These are phyloP conservation scores for Nicotiana tabacum DNA, from an alignment of 257 asterid species.

Conservation along the genomic window DNA sequence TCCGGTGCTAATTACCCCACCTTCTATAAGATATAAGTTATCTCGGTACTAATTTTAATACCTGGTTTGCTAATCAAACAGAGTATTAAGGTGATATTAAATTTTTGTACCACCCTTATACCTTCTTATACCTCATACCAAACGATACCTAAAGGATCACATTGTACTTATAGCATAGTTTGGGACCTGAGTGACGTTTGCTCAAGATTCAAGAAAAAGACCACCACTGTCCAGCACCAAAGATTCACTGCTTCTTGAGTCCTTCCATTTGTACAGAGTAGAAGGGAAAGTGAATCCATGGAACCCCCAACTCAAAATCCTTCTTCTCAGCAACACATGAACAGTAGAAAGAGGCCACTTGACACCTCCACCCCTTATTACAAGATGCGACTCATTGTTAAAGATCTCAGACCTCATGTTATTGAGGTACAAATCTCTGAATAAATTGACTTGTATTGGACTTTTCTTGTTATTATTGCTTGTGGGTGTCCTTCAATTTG, in stretches of 20 bases:
- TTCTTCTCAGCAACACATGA: slow-evolving; percentile 9
- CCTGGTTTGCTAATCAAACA: no score
- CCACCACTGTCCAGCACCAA: background rate
- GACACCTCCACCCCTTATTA: slow-evolving; percentile 44
- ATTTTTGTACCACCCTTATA: no score
- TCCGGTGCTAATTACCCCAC: no score
- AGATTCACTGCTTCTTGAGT: background rate
- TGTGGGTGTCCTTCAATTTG: background rate
- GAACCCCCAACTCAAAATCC: slow-evolving; percentile 17
- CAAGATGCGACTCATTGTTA: slow-evolving; percentile 60
- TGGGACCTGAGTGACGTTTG: background rate
- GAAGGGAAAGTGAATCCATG: slow-evolving; percentile 18
- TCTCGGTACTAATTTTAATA: no score
- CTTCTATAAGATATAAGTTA: no score
- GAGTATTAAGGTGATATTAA: no score
- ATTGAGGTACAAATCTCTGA: slow-evolving; percentile 43
- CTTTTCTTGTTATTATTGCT: background rate
- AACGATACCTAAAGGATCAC: no score
- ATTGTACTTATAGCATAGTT: no score
- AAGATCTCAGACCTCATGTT: slow-evolving; percentile 77
- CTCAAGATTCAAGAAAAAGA: background rate
- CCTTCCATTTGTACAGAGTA: background rate
- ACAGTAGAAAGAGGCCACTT: slow-evolving; percentile 51
- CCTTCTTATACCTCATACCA: no score
- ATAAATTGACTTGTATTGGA: background rate